Evolutionary conservation across 345 rosid species (phyloP).

Genomic region (Salix koriyanagi): DNA sequence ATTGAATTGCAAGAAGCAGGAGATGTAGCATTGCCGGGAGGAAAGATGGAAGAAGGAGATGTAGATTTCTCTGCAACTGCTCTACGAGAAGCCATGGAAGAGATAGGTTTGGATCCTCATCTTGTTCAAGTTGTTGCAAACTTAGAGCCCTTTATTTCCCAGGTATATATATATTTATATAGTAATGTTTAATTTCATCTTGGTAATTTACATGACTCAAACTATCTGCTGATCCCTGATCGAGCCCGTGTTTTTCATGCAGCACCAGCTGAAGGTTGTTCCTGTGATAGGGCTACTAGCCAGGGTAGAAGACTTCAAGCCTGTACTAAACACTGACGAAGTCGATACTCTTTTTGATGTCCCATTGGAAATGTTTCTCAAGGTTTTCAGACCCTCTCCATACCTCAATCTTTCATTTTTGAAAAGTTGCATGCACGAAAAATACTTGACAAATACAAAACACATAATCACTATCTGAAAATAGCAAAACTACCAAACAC

Average conservation of each 20-base stretch:
- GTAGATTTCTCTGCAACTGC: conserved; percentile 35
- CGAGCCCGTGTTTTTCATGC: background rate
- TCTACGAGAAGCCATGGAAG: conserved; percentile 36
- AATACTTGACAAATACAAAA: too few relatives aligned
- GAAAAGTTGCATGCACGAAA: too few relatives aligned
- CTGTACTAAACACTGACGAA: conserved; percentile 29
- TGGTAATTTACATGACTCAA: background rate
- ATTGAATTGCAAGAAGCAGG: conserved; percentile 14
- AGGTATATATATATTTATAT: background rate
- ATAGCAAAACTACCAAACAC: too few relatives aligned
- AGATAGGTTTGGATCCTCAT: conserved; percentile 38
- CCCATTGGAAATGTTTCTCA: conserved; percentile 45
- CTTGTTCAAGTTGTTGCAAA: conserved; percentile 32
- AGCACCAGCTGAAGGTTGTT: conserved; percentile 33
- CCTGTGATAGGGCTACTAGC: conserved; percentile 37
- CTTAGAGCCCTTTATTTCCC: conserved; percentile 31
- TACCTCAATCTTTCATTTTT: too few relatives aligned
- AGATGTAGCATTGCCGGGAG: conserved; percentile 46
- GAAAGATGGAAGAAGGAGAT: conserved; percentile 41
- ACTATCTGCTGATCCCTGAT: too few relatives aligned
- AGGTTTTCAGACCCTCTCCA: conserved; percentile 12
- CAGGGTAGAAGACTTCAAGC: conserved; percentile 29
- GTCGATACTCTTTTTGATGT: conserved; percentile 38
- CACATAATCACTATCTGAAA: too few relatives aligned
- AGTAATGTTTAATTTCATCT: background rate